Conservation (phyloP, 2,329 filamentous ascomycete genomes). For the Trichoderma harzianum region DNA sequence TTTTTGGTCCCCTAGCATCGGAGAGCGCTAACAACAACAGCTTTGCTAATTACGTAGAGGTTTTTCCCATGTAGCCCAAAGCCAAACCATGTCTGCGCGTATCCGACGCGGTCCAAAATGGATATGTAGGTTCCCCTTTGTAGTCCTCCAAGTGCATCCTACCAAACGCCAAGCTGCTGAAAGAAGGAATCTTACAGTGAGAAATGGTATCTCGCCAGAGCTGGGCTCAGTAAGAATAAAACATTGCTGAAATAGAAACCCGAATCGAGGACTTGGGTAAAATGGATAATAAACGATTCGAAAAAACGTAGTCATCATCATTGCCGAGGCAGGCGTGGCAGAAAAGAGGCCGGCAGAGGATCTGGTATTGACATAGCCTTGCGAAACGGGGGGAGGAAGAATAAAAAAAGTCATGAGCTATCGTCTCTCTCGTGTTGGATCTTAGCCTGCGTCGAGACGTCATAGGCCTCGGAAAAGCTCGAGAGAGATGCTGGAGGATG, state of each 20-base stretch:
- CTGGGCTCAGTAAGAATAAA: conserved; percentile 10
- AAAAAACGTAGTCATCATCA: conserved; percentile 11
- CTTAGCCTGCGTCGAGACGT: background rate
- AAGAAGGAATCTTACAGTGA: conserved; percentile 4
- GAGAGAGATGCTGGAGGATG: conserved; percentile 16
- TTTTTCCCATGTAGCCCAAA: conserved; percentile 3
- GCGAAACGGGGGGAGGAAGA: background rate
- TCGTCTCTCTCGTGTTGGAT: background rate
- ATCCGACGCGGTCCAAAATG: conserved; percentile 1
- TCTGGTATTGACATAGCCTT: conserved; percentile 2
- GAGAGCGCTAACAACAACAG: conserved; percentile 6
- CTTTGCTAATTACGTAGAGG: conserved; percentile 15
- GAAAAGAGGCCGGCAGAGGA: background rate
- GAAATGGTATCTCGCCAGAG: conserved; percentile 13
- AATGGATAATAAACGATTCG: background rate
- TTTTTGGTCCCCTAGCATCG: conserved; percentile 6
- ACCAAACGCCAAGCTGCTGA: conserved; percentile 18
- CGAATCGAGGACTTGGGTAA: background rate
- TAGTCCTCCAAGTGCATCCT: conserved; percentile 9
- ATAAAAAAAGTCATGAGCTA: background rate
- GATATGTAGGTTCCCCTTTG: background rate
- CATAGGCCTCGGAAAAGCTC: background rate
- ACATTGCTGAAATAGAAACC: background rate
- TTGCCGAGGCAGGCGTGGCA: background rate
- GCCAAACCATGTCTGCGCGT: background rate